These are phyloP conservation scores for Taiozyma sp. DNA, from an alignment of 1,139 yeast species.

Conservation along the genomic window DNA sequence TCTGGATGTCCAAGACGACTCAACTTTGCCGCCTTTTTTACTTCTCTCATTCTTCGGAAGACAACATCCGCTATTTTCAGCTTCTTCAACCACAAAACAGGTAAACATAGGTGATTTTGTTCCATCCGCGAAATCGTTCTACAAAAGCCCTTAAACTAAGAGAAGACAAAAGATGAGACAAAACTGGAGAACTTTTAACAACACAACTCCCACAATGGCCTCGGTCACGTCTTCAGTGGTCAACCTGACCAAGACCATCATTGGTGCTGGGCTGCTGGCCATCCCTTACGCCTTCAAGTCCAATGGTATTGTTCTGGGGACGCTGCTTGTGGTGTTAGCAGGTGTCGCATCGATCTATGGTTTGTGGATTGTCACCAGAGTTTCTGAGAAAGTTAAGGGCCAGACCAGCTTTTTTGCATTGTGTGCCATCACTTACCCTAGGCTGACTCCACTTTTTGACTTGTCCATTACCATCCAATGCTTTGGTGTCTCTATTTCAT, in stretches of 20 bases:
- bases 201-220: slow-evolving; percentile 13
- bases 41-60: neutral
- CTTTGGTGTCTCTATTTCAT: slow-evolving; percentile 90
- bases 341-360: slow-evolving; percentile 82
- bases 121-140: neutral
- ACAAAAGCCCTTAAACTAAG: too few species aligned
- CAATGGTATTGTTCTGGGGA: slow-evolving; percentile 78
- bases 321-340: slow-evolving; percentile 59
- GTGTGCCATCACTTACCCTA: slow-evolving; percentile 81
- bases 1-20: neutral
- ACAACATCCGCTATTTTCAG: neutral
- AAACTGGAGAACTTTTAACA: neutral
- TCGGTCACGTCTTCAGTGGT: slow-evolving; percentile 42
- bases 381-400: slow-evolving; percentile 57
- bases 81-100: too few species aligned
- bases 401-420: slow-evolving; percentile 83
- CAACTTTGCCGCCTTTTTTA: neutral
- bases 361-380: slow-evolving; percentile 69
- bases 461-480: slow-evolving; percentile 85
- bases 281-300: slow-evolving; percentile 86
- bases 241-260: slow-evolving; percentile 65
- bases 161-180: neutral
- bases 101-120: neutral
- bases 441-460: slow-evolving; percentile 78
- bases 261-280: slow-evolving; percentile 92